Evolutionary conservation across 768 basidiomycete species (phyloP).

Genomic region (Pulveroboletus sp.): DNA sequence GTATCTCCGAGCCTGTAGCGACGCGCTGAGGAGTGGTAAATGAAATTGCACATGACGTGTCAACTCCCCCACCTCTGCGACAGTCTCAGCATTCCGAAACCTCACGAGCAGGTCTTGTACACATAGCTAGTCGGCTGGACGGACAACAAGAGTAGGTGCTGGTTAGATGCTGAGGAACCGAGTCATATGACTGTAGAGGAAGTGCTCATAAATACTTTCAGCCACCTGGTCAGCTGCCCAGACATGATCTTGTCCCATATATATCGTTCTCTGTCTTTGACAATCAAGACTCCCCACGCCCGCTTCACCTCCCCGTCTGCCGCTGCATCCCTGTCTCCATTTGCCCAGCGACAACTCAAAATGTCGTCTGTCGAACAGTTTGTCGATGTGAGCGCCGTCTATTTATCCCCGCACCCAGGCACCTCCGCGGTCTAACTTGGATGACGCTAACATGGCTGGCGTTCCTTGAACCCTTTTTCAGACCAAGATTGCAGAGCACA

Average conservation of each 20-base stretch:
- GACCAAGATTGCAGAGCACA: constrained; percentile 45
- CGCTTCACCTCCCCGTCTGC: constrained; percentile 8
- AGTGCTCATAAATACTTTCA: neutral
- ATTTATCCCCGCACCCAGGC: no score
- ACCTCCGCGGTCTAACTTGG: neutral
- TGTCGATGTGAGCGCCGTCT: constrained; percentile 35
- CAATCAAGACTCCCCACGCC: constrained; percentile 6
- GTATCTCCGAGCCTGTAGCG: no score
- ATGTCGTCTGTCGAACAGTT: constrained; percentile 31
- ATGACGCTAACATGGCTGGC: constrained; percentile 27
- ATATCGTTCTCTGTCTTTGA: constrained; percentile 18
- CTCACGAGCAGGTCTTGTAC: neutral
- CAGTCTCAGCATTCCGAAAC: neutral
- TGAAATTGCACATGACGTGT: no score
- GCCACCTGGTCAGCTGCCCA: neutral
- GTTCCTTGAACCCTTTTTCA: constrained; percentile 35
- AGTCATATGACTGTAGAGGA: neutral
- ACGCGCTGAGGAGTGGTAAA: no score
- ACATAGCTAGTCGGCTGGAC: no score
- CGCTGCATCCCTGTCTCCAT: constrained; percentile 29
- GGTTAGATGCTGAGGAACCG: no score
- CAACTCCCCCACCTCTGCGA: neutral
- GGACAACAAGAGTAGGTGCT: no score
- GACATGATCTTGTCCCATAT: constrained; percentile 15
- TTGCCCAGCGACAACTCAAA: constrained; percentile 7